Conservation (phyloP, 225 moss, liverwort and hornwort species). For the Takakia lepidozioides region DNA sequence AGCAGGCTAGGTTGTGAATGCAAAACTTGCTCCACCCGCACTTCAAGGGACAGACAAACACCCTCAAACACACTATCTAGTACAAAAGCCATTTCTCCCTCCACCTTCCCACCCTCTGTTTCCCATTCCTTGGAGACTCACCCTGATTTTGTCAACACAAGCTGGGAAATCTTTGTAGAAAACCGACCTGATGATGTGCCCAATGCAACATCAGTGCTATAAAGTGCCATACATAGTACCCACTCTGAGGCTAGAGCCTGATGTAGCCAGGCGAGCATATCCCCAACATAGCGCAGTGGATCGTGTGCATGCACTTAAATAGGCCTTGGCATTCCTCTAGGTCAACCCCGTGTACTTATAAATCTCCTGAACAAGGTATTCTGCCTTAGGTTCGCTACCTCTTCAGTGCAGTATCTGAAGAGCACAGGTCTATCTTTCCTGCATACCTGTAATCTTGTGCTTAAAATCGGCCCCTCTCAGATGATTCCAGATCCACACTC, state of each 20-base stretch:
- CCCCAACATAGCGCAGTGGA: slow-evolving; percentile 94
- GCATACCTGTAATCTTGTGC: too few species aligned
- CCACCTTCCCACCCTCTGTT: slow-evolving; percentile 69
- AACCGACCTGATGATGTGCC: slow-evolving; percentile 78
- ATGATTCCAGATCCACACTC: too few species aligned
- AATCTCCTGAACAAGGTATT: slow-evolving; percentile 96
- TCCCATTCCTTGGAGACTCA: slow-evolving; percentile 51
- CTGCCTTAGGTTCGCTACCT: slow-evolving; percentile 95
- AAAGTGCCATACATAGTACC: slow-evolving; percentile 85
- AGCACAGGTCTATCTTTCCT: slow-evolving; percentile 97
- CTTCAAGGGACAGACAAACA: slow-evolving; percentile 92
- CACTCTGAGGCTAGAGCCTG: slow-evolving; percentile 98
- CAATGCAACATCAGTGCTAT: slow-evolving; percentile 66
- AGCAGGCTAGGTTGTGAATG: slow-evolving; percentile 96
- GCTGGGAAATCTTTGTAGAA: slow-evolving; percentile 60
- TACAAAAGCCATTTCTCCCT: slow-evolving; percentile 85
- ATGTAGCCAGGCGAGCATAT: slow-evolving; percentile 99
- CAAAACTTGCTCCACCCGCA: slow-evolving; percentile 96
- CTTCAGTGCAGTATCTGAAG: slow-evolving; percentile 97
- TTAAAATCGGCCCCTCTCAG: too few species aligned
- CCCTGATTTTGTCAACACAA: slow-evolving; percentile 37
- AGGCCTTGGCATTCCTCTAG: slow-evolving; percentile 97
- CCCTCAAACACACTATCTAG: slow-evolving; percentile 94
- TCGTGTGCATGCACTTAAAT: slow-evolving; percentile 99
- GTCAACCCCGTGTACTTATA: slow-evolving; percentile 91